phyloP scores from a whole-genome alignment of 2,329 filamentous ascomycete species.

The Colletotrichum caudatum region DNA sequence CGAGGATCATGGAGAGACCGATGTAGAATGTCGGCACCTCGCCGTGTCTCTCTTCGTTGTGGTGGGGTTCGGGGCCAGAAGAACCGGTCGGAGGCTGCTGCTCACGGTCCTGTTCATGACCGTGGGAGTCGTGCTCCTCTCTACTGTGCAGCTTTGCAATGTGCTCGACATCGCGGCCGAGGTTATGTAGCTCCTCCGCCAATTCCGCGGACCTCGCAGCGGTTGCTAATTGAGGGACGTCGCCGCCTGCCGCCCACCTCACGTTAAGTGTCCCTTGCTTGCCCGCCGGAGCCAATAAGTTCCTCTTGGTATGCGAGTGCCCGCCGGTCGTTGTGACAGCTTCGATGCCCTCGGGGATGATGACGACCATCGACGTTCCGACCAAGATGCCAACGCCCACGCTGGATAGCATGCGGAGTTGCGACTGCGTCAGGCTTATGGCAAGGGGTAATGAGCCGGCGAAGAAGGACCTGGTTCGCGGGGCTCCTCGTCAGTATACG shows the following conservation, averaged over 20 bases:
- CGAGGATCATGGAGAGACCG: conserved; percentile 85
- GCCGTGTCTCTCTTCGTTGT: conserved; percentile 52
- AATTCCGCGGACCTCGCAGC: neutral
- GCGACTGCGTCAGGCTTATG: conserved; percentile 86
- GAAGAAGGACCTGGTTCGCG: conserved; percentile 80
- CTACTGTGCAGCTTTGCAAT: conserved; percentile 15
- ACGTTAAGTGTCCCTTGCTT: conserved; percentile 17
- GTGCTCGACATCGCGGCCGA: neutral
- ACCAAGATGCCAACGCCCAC: conserved; percentile 95
- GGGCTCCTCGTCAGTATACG: conserved; percentile 21
- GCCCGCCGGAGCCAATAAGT: neutral
- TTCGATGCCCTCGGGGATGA: conserved; percentile 96
- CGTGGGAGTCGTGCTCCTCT: conserved; percentile 35
- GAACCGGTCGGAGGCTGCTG: conserved; percentile 48
- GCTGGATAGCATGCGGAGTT: conserved; percentile 89
- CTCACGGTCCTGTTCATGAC: conserved; percentile 45
- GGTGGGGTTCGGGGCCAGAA: conserved; percentile 44
- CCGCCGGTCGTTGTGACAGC: conserved; percentile 77
- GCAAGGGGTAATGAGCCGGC: conserved; percentile 92
- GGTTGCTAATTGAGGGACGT: conserved; percentile 19
- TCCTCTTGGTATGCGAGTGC: conserved; percentile 35
- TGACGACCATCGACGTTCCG: conserved; percentile 94
- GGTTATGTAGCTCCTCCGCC: neutral
- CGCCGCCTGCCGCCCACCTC: conserved; percentile 26
- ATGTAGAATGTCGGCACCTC: conserved; percentile 79